Evolutionary conservation across 2,329 filamentous ascomycete genomes (phyloP), one percentile per base, ranked within the genome.

Genomic region (Diaporthe amygdali): DNA sequence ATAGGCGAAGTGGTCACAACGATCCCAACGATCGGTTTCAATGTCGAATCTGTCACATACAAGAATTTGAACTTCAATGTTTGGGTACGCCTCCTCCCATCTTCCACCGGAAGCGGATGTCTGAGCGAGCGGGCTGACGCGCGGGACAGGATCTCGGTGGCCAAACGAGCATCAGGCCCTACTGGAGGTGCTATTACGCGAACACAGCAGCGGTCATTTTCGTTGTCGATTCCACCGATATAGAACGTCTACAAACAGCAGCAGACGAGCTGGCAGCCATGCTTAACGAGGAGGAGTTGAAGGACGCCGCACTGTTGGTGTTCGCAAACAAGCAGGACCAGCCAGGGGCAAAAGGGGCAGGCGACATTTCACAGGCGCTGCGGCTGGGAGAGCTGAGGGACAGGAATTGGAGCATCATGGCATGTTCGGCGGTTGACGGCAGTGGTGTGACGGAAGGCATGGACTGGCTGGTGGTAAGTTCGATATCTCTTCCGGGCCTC

Each of bases 311-410:
- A 27, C 85, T 99, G 68, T 85, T 99, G 68, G 96, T 99, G 14
- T 99, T 98, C 82, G 96, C 96, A 78, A 99, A 99, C 85, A 99
- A 99, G 86, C 96, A 99, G 83, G 96, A 99, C 84, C 95, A 98
- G 83, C 96, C 96, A 2, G 96, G 96, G 22, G 96, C 96, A 61
- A 97, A 97, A 84, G 96, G 96, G 2, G 96, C 96, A 1, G 96
- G 95, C 22, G 96, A 98, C 81, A 99, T 99, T 74, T 97, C 94
- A 69, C 96, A 98, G 84, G 96, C 95, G 61, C 84, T 99, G 82
- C 93, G 92, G 77, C 84, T 99, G 76, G 95, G 94, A 68, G 95
- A 98, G 82, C 85, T 99, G 80, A 92, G 96, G 77, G 96, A 99
- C 82, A 90, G 96, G 78, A 99, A 98, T 87, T 99, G 96, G 96